Percentiles rank a stretch among this genome's conserved stretches.
phyloP scores from a whole-genome alignment of 805 yeast genomes.

The Wickerhamiella azymoides region DNA sequence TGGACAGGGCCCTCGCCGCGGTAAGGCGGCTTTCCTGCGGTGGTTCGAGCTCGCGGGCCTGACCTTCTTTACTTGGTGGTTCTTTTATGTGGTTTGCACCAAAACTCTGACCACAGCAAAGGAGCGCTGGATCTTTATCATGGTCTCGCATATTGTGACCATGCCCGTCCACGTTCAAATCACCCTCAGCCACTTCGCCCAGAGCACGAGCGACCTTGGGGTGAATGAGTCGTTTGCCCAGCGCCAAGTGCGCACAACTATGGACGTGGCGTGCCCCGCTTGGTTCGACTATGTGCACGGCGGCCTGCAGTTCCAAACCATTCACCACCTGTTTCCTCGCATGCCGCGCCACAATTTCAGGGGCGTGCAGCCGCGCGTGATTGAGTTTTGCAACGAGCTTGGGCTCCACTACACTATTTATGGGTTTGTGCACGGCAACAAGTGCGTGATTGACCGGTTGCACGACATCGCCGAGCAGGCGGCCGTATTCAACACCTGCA shows the following conservation, averaged over 20 bases:
- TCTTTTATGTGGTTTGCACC: constrained; percentile 48
- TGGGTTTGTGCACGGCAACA: constrained; percentile 71
- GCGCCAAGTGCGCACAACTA: constrained; percentile 76
- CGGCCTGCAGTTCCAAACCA: constrained; percentile 82
- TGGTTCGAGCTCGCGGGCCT: constrained; percentile 65
- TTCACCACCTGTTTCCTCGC: constrained; percentile 82
- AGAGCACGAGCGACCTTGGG: constrained; percentile 83
- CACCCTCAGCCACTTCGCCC: constrained; percentile 80
- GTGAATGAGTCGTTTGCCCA: constrained; percentile 64
- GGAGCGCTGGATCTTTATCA: constrained; percentile 43
- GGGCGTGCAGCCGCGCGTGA: constrained; percentile 54
- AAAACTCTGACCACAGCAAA: constrained; percentile 39
- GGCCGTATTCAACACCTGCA: constrained; percentile 56
- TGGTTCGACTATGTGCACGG: constrained; percentile 90
- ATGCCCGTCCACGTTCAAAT: constrained; percentile 93
- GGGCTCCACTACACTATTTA: constrained; percentile 73
- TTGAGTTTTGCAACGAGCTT: constrained; percentile 59
- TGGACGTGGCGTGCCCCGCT: constrained; percentile 89
- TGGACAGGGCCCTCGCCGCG: constrained; percentile 70
- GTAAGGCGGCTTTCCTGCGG: constrained; percentile 77
- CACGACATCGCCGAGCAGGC: constrained; percentile 74
- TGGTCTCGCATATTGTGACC: constrained; percentile 66
- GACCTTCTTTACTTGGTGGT: constrained; percentile 64
- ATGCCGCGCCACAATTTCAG: constrained; percentile 80
- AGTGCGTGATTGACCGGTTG: constrained; percentile 50